Conservation (phyloP, 352 stramenopile species). For the Thalassiosira livingstoniorum region DNA sequence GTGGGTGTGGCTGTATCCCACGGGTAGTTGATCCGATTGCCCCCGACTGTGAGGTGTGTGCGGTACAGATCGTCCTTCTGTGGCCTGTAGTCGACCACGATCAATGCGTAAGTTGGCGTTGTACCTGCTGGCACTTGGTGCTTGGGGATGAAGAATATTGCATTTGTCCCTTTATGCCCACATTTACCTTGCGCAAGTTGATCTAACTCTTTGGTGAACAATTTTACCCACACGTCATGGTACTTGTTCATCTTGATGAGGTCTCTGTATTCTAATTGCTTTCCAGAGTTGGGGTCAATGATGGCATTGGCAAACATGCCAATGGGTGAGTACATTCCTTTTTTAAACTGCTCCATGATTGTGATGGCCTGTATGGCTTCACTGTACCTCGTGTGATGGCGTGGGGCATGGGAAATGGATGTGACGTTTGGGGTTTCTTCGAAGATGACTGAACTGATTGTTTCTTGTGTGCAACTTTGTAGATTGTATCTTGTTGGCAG, state of each 20-base stretch:
- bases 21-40: no score
- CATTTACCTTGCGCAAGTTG: constrained; percentile 4
- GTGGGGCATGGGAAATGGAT: background rate
- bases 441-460: no score
- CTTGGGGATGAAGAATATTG: background rate
- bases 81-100: background rate
- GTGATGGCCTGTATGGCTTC: background rate
- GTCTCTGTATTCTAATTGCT: constrained; percentile 10
- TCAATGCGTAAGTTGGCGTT: constrained; percentile 6
- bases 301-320: background rate
- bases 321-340: no score
- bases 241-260: constrained; percentile 19
- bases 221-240: background rate
- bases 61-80: constrained; percentile 8
- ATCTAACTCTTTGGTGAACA: constrained; percentile 1
- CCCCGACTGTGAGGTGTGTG: no score
- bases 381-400: background rate
- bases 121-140: background rate
- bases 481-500: no score
- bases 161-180: constrained; percentile 8
- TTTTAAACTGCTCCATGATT: no score
- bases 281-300: background rate
- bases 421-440: background rate
- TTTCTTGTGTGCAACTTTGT: no score
- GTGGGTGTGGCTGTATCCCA: no score